phyloP scores from a whole-genome alignment of 495 filamentous ascomycete genomes.

The Zalerion maritima region DNA sequence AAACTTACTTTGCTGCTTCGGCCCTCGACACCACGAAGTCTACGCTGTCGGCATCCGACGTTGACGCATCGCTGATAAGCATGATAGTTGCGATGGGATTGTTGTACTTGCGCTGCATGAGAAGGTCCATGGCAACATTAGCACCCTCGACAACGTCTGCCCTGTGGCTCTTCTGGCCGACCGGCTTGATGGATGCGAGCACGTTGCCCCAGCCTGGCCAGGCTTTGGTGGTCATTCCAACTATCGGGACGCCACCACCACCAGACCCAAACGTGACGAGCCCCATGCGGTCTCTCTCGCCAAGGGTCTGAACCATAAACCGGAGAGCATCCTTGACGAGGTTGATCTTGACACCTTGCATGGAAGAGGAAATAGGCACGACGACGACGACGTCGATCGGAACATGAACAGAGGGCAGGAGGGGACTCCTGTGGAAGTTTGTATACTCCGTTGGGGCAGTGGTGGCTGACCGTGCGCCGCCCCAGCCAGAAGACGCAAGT shows the following conservation, averaged over 20 bases:
- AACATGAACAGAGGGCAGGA: slow-evolving; percentile 60
- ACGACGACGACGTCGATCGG: slow-evolving; percentile 94
- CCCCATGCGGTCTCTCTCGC: slow-evolving; percentile 90
- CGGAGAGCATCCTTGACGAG: slow-evolving; percentile 85
- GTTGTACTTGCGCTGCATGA: slow-evolving; percentile 94
- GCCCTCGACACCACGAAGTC: slow-evolving; percentile 98
- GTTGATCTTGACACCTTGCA: slow-evolving; percentile 97
- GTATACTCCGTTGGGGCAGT: slow-evolving; percentile 74
- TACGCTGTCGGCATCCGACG: slow-evolving; percentile 86
- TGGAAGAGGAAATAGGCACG: slow-evolving; percentile 93
- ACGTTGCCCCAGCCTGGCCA: slow-evolving; percentile 89
- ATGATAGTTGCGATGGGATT: slow-evolving; percentile 95
- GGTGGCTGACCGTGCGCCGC: slow-evolving; percentile 63
- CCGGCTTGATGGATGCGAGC: slow-evolving; percentile 75
- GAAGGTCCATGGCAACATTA: slow-evolving; percentile 95
- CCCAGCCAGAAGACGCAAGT: slow-evolving; percentile 66
- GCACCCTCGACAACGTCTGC: slow-evolving; percentile 96
- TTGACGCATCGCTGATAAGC: slow-evolving; percentile 97
- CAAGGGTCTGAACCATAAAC: slow-evolving; percentile 86
- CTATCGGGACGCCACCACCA: slow-evolving; percentile 80
- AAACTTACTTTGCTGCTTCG: slow-evolving; percentile 84
- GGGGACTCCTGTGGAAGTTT: slow-evolving; percentile 38
- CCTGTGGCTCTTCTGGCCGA: slow-evolving; percentile 90
- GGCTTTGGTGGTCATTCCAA: slow-evolving; percentile 92
- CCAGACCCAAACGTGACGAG: slow-evolving; percentile 95